Conservation (phyloP, 2,329 filamentous ascomycete genomes). For the Cytospora leucostoma region DNA sequence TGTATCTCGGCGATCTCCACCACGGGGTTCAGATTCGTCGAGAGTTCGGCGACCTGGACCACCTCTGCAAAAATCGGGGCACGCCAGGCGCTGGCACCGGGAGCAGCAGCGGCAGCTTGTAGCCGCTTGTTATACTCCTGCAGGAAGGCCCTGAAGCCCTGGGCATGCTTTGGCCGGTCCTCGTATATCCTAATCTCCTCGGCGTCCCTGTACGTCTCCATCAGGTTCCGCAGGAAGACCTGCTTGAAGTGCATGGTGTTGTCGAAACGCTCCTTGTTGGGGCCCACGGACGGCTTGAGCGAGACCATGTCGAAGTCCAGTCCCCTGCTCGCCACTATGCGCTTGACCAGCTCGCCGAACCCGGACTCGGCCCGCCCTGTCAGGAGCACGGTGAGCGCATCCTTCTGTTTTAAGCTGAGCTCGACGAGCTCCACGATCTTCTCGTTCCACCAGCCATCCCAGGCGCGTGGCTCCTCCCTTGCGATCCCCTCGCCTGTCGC, state of each 20-base stretch:
- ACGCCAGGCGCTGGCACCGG: constrained; percentile 53
- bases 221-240: constrained; percentile 73
- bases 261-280: constrained; percentile 73
- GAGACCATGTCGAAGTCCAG: constrained; percentile 87
- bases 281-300: constrained; percentile 82
- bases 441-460: constrained; percentile 97
- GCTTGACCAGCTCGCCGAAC: constrained; percentile 78
- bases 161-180: constrained; percentile 67
- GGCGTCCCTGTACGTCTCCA: constrained; percentile 82
- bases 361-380: constrained; percentile 80
- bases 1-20: constrained; percentile 82
- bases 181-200: constrained; percentile 80
- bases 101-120: constrained; percentile 48
- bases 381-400: constrained; percentile 80
- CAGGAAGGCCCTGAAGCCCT: constrained; percentile 84
- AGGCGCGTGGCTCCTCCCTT: constrained; percentile 78
- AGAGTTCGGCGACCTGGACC: constrained; percentile 78
- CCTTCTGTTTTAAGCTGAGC: constrained; percentile 80
- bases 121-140: constrained; percentile 67
- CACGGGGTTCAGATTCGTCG: constrained; percentile 73
- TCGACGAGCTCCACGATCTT: constrained; percentile 78
- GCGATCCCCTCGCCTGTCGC: constrained; percentile 83
- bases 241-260: constrained; percentile 95
- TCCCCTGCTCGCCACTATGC: constrained; percentile 74
- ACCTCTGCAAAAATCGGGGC: constrained; percentile 76